Percentiles rank a stretch among this genome's conserved stretches.
These are phyloP conservation scores for Hortaea werneckii DNA, from an alignment of 2,329 filamentous ascomycete species.

Conservation along the genomic window DNA sequence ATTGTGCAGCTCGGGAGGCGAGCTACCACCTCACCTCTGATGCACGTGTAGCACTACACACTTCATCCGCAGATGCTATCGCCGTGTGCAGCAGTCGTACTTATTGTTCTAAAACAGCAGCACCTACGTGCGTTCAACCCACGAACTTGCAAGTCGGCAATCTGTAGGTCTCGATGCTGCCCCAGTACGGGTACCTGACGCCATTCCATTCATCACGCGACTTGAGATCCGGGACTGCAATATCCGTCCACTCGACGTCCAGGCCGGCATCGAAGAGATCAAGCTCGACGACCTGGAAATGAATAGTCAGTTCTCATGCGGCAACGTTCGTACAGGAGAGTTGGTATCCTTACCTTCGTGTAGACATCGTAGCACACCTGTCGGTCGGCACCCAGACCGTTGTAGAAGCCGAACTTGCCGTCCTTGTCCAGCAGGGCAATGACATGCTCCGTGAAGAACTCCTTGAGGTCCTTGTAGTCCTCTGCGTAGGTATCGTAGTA, in stretches of 20 bases:
- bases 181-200: conserved; percentile 83
- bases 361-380: conserved; percentile 95
- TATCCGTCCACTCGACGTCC: conserved; percentile 76
- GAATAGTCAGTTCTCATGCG: no score
- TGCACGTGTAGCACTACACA: no score
- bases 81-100: no score
- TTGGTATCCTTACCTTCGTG: conserved; percentile 48
- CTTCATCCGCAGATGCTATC: no score
- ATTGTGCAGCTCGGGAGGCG: no score
- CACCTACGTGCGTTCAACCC: conserved; percentile 37
- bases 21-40: no score
- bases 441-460: conserved; percentile 82
- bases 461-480: conserved; percentile 72
- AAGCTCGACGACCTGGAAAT: conserved; percentile 60
- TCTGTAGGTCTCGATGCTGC: conserved; percentile 60
- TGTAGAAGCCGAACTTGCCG: conserved; percentile 53
- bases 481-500: conserved; percentile 99
- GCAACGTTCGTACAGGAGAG: conserved; percentile 3
- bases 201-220: conserved; percentile 75
- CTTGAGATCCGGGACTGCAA: conserved; percentile 62
- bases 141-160: conserved; percentile 67
- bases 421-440: conserved; percentile 61
- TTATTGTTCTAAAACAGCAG: no score
- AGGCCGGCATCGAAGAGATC: conserved; percentile 81
- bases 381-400: conserved; percentile 79